Base-by-base conservation (phyloP, 305 asterid genomes). In the Ilex paraguariensis region DNA sequence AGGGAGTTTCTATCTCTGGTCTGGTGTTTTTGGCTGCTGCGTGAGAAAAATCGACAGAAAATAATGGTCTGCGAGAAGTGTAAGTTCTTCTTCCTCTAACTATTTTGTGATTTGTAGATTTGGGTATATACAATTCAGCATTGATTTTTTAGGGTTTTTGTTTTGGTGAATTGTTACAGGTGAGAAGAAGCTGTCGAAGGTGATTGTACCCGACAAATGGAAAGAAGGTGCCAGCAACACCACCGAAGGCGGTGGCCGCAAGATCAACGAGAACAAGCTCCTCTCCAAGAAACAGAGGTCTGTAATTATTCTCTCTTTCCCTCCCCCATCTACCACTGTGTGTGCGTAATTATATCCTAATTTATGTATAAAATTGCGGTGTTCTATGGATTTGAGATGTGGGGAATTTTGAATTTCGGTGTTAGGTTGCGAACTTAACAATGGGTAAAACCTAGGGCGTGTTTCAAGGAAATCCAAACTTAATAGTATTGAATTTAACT, bases 181-280 rank as follows among this genome's bases (percentile, higher is more conserved):
- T 68, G 97, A 88, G 81, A 88, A 91, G 89, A 91, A 91, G 84
- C 85, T 91, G 7, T 63, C 83, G 56, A 91, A 88, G 82, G 91
- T 91, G 57, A 91, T 91, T 31, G 98, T 91, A 64, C 98, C 98
- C 63, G 98, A 91, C 72, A 91, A 91, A 66, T 91, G 98, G 98
- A 91, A 91, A 71, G 96, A 82, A n/a, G 98, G 98, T 10, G 95
- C 98, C 21, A 75, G 66, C 64, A 91, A 91, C 63, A 84, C 84
- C 65, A 86, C 95, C 62, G 96, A 91, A 79, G 93, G 86, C 11
- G 95, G 97, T 54, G 98, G 97, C 75, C 95, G 98, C 39, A 91
- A 91, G 76, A 82, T 91, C 80, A 91, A 91, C 83, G 97, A 91
- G 87, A 91, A 91, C 85, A 91, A 91, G 72, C 91, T 91, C 71